Conservation (phyloP, 352 stramenopile genomes). For the Globisporangium heterothallicum region DNA sequence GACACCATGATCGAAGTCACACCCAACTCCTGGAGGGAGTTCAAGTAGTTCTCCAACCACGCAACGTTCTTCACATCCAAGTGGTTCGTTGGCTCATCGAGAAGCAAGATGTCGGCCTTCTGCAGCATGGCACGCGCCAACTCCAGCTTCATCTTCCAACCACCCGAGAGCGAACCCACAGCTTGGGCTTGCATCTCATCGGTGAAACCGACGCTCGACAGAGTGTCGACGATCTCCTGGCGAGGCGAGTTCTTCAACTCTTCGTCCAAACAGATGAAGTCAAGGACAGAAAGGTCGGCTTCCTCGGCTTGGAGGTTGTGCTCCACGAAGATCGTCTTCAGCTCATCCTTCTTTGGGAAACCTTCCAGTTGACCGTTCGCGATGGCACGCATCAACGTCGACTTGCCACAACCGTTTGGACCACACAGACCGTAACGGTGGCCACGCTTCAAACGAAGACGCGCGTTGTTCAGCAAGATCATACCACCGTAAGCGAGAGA, state of each 20-base stretch:
- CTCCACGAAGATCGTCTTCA: constrained; percentile 95
- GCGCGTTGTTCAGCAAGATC: constrained; percentile 89
- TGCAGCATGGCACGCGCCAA: constrained; percentile 93
- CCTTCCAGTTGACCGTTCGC: constrained; percentile 94
- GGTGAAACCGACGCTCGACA: constrained; percentile 92
- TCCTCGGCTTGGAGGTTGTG: constrained; percentile 94
- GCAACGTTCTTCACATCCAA: constrained; percentile 92
- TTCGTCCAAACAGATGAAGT: constrained; percentile 84
- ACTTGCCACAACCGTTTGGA: constrained; percentile 92
- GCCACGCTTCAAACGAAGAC: constrained; percentile 88
- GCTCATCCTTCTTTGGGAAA: constrained; percentile 93
- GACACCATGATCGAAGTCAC: constrained; percentile 94
- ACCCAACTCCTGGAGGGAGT: constrained; percentile 56
- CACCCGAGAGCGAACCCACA: constrained; percentile 92
- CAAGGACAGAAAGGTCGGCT: constrained; percentile 74
- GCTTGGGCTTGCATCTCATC: constrained; percentile 89
- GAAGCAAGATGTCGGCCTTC: constrained; percentile 94
- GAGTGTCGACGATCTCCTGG: constrained; percentile 89
- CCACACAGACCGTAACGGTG: constrained; percentile 94
- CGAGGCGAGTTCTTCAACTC: constrained; percentile 88
- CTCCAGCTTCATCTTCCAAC: constrained; percentile 95
- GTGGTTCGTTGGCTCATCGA: constrained; percentile 96
- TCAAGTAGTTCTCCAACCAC: constrained; percentile 92
- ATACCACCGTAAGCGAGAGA: constrained; percentile 95
- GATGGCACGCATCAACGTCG: constrained; percentile 96